Conservation (phyloP, 2,329 filamentous ascomycete genomes). For the Sclerotinia glacialis region DNA sequence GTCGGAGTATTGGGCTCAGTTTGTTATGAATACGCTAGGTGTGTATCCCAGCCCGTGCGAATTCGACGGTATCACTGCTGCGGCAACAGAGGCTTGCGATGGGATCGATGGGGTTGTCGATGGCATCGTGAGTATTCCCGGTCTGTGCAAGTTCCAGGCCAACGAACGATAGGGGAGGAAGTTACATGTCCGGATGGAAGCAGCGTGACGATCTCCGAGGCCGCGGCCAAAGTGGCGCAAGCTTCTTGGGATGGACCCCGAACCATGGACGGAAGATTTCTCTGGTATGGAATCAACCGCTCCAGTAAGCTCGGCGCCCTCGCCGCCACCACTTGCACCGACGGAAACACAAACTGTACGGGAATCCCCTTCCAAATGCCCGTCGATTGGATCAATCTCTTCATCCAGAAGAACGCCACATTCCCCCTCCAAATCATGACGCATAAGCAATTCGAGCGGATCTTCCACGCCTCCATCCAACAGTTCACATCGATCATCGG, state of each 20-base stretch:
- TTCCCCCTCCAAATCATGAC: slow-evolving; percentile 25
- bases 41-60: background rate
- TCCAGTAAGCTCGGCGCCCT: background rate
- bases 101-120: slow-evolving; percentile 48
- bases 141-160: slow-evolving; percentile 37
- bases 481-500: slow-evolving; percentile 24
- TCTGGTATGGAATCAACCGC: background rate
- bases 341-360: background rate
- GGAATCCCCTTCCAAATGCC: slow-evolving; percentile 37
- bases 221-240: background rate
- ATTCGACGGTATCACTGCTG: slow-evolving; percentile 24
- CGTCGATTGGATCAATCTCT: slow-evolving; percentile 40
- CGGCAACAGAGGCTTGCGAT: slow-evolving; percentile 51
- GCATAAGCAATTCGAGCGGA: background rate
- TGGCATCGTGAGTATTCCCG: slow-evolving; percentile 44
- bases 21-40: slow-evolving; percentile 13
- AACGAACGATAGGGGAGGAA: background rate
- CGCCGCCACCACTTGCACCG: background rate
- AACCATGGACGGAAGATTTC: background rate
- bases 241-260: background rate
- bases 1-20: slow-evolving; percentile 10
- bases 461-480: slow-evolving; percentile 15
- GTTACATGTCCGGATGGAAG: background rate
- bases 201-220: background rate
- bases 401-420: slow-evolving; percentile 38